Evolutionary conservation across 192 early-diverging fungal species (phyloP).

Genomic region (Entomortierella parvispora): DNA sequence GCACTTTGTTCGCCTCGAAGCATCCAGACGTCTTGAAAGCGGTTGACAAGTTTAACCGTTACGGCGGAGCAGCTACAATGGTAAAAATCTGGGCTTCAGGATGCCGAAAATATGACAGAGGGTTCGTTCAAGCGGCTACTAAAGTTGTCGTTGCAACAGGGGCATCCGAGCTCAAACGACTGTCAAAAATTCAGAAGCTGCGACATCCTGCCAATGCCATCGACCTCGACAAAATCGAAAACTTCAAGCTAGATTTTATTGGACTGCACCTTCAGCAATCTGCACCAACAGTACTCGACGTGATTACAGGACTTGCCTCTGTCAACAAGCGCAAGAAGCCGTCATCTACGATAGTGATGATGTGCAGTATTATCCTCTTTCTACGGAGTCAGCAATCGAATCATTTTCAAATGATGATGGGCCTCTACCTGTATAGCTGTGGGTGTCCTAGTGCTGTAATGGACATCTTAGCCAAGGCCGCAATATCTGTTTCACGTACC

Average conservation of each 20-base stretch:
- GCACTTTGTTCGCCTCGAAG: background rate
- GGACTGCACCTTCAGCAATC: background rate
- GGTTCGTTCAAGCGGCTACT: background rate
- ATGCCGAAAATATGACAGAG: background rate
- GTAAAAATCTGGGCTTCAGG: background rate
- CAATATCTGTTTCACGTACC: background rate
- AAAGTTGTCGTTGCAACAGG: background rate
- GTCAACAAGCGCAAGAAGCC: background rate
- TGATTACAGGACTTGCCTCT: background rate
- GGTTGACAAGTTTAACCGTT: background rate
- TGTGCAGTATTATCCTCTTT: conserved; percentile 1
- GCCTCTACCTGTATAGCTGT: conserved; percentile 1
- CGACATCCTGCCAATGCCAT: conserved; percentile 6
- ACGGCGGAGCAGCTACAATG: background rate
- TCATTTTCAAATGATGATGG: conserved; percentile 14
- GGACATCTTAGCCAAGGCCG: background rate
- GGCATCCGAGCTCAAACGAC: background rate
- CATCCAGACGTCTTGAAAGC: background rate
- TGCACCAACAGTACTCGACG: background rate
- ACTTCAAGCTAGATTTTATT: conserved; percentile 2
- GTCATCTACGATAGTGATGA: conserved; percentile 14
- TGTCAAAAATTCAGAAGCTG: background rate
- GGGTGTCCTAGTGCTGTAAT: background rate
- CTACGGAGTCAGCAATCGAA: conserved; percentile 3
- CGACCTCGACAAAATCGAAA: conserved; percentile 1